Evolutionary conservation across 257 asterid genomes (phyloP), one percentile per base, ranked within the genome.

Genomic region (Linaria vulgaris): DNA sequence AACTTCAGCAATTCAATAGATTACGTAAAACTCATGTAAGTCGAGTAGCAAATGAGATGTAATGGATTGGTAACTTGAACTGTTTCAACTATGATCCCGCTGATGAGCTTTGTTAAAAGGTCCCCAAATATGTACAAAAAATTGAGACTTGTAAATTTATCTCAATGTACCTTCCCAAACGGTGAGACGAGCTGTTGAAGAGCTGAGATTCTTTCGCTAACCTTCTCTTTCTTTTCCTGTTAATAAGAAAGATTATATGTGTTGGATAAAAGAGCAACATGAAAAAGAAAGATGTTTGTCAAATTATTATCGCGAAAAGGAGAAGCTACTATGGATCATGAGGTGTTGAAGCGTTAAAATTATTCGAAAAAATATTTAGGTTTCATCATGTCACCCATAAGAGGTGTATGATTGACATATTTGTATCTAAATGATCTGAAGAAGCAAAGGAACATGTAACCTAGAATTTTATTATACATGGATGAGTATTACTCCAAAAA

Each of bases 131-230:
- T n/a, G n/a, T n/a, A n/a, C n/a, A n/a, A 27, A 27, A 27, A 27
- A 27, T 27, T 27, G 34, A 27, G 6, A 3, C 6, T 27, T 6
- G 34, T 27, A n/a, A n/a, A n/a, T n/a, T n/a, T n/a, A n/a, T n/a
- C n/a, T n/a, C n/a, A n/a, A 30, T 20, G 16, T 62, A 92, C 99
- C 95, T 89, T 92, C 37, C 99, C 99, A 67, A 68, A 92, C 27
- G 99, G 99, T 11, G 99, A 92, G 66, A 92, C 97, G 20, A 92
- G 90, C 71, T 92, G 96, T 61, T 89, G 99, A 67, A 92, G 96
- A 48, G 91, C 95, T 1, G 88, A 78, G 55, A 92, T 81, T 12
- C 91, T 83, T 66, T 87, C 90, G 14, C 91, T 81, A 55, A 89
- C 72, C 84, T 83, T 87, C 84, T 85, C 99, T 70, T 89, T 89